Conservation (phyloP, 179 eudicot species). For the Carnegiea gigantea region DNA sequence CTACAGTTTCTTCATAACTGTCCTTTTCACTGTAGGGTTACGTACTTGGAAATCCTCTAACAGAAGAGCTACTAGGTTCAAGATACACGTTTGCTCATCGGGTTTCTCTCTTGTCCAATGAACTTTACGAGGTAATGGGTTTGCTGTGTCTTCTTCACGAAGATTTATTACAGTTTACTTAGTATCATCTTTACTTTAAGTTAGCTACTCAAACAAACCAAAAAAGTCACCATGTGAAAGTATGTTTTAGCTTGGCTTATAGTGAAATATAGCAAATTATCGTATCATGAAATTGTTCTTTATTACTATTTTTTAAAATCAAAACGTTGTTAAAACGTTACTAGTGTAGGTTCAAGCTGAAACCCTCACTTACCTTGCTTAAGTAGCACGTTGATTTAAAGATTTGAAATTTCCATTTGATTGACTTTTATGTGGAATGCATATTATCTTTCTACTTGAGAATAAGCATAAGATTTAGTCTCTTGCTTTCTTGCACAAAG, state of each 20-base stretch:
- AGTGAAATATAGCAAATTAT: background rate
- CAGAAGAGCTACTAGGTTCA: background rate
- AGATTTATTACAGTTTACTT: too few species aligned
- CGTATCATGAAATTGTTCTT: background rate
- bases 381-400: background rate
- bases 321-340: too few species aligned
- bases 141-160: background rate
- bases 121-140: slow-evolving; percentile 28
- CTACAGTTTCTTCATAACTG: background rate
- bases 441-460: background rate
- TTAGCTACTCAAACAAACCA: background rate
- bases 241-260: background rate
- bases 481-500: background rate
- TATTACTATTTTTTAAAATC: too few species aligned
- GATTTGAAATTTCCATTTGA: background rate
- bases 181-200: too few species aligned
- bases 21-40: slow-evolving; percentile 21
- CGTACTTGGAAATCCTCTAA: slow-evolving; percentile 26
- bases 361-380: too few species aligned
- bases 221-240: too few species aligned
- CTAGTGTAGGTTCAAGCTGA: too few species aligned
- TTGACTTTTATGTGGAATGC: background rate
- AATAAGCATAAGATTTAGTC: background rate
- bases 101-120: slow-evolving; percentile 31
- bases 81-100: slow-evolving; percentile 21